Conservation (phyloP, 2,329 filamentous ascomycete genomes). For the Periconia sp. region DNA sequence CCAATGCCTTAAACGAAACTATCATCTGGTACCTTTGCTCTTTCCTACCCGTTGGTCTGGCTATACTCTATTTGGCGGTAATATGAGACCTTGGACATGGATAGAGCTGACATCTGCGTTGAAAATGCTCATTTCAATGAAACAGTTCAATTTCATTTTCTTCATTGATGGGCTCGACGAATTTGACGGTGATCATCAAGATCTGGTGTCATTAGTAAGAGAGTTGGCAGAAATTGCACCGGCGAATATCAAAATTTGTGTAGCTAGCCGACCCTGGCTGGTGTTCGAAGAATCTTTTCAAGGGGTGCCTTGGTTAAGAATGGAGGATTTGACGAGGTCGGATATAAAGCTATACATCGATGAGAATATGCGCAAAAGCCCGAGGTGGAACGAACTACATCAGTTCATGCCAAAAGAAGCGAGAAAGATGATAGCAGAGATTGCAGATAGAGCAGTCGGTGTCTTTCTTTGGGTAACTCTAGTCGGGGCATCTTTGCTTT, state of each 20-base stretch:
- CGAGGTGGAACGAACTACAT: background rate
- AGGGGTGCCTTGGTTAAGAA: too few species aligned
- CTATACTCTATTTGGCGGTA: background rate
- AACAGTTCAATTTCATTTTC: conserved; percentile 1
- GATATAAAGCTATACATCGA: background rate
- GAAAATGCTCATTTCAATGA: background rate
- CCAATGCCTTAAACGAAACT: conserved; percentile 4
- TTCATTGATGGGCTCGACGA: conserved; percentile 14
- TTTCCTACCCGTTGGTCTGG: background rate
- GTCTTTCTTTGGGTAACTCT: background rate
- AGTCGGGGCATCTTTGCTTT: background rate
- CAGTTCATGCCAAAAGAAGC: background rate
- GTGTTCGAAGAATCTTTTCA: conserved; percentile 1
- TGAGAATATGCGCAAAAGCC: background rate
- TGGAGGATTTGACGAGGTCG: too few species aligned
- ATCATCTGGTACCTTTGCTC: background rate
- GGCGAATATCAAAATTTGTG: conserved; percentile 1
- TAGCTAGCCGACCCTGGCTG: conserved; percentile 6
- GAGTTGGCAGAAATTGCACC: background rate
- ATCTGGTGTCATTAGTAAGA: background rate
- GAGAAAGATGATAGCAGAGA: background rate
- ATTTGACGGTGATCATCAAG: conserved; percentile 2
- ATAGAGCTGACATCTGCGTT: background rate
- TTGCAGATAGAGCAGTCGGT: background rate
- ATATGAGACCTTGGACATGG: background rate